Percentiles rank a stretch among this genome's conserved stretches.
These are phyloP conservation scores for Fusarium redolens DNA, from an alignment of 2,329 filamentous ascomycete genomes.

Conservation along the genomic window DNA sequence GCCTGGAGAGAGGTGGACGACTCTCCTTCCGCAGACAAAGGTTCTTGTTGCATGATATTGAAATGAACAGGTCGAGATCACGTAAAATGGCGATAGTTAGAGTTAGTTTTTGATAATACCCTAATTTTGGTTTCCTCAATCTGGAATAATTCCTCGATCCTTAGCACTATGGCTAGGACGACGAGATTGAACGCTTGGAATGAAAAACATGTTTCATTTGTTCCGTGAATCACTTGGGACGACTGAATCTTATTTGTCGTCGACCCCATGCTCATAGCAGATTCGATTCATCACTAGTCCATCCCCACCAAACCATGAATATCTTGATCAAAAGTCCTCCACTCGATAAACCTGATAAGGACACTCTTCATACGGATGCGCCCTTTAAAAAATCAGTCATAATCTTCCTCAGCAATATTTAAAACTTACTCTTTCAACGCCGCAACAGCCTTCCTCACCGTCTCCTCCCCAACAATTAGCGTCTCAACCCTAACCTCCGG, in stretches of 20 bases:
- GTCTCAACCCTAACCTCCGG: conserved; percentile 73
- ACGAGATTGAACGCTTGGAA: background rate
- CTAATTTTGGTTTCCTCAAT: background rate
- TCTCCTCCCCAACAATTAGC: conserved; percentile 69
- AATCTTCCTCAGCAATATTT: fast-evolving
- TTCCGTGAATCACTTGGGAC: background rate
- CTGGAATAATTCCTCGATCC: background rate
- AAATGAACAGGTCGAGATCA: background rate
- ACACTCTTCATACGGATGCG: conserved; percentile 45
- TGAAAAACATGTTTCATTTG: fast-evolving
- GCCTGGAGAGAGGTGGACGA: conserved; percentile 42
- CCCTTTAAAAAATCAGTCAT: conserved; percentile 37
- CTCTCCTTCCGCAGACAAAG: conserved; percentile 36
- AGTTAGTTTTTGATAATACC: conserved; percentile 13
- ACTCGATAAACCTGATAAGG: conserved; percentile 41
- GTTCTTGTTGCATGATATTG: conserved; percentile 44
- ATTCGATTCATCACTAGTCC: background rate
- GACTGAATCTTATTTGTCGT: background rate
- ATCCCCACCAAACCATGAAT: background rate
- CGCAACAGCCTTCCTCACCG: conserved; percentile 66
- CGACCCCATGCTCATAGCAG: background rate
- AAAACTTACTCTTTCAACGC: conserved; percentile 71
- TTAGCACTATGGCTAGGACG: fast-evolving
- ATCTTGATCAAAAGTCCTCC: conserved; percentile 36
- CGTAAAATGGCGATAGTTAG: background rate